Evolutionary conservation across 208 protist species (phyloP), one percentile per base, ranked within the genome.

Genomic region (Crithidia bombi): DNA sequence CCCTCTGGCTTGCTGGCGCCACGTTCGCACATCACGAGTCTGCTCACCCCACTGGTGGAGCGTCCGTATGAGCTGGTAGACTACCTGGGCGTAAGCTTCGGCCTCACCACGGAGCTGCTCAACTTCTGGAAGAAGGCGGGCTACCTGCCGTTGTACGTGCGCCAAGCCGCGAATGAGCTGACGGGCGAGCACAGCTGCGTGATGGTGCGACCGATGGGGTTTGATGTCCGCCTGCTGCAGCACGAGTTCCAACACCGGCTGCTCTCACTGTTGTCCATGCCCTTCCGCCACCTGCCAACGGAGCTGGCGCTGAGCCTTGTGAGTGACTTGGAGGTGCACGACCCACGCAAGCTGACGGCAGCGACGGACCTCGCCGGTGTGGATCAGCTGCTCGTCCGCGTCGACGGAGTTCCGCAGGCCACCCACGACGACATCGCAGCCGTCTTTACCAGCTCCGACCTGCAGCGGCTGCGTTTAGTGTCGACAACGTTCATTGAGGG

Each of bases 111-210:
- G 21, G 54, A 90, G 46, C 87, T 99, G 19, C 98, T 95, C 75
- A 95, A 98, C 69, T 99, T 99, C 75, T 99, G 98, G 98, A 94
- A 91, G 54, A 83, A 90, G 35, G 66, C 64, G 41, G 90, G 86
- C 17, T 99, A 94, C 63, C 47, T 81, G 36, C 85, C 96, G 1
- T 75, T 99, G 12, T 98, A 99, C 78, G 68, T 99, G 49, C 87
- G 97, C 5, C 93, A 97, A 67, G 84, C 79, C 12, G 50, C 87
- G 15, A 99, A 99, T 75, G 98, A 99, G 61, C 79, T 99, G 23
- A 99, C 99, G 14, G 98, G 99, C 5, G 99, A 99, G 89, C 97
- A 99, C 83, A 98, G 98, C 44, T 98, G 94, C 58, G 98, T 99
- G 44, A 99, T 99, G 97, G 72, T 99, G 33, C 79, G 73, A 21